A percentile compares a stretch with the other conserved stretches of the same genome.
Conservation (phyloP, 495 filamentous ascomycete species). For the Penicillium longicatenatum region DNA sequence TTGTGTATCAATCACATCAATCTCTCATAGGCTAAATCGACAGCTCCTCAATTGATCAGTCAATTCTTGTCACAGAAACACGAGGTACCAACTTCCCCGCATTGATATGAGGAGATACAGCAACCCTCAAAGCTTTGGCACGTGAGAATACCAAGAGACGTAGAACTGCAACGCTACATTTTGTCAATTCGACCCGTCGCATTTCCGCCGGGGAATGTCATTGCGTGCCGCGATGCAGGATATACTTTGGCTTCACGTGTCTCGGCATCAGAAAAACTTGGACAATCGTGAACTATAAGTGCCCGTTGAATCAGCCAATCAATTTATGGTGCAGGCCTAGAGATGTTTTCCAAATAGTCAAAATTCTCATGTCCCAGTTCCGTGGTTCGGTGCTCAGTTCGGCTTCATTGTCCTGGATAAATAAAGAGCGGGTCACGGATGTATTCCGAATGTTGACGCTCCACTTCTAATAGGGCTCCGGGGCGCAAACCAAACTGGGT, state of each 20-base stretch:
- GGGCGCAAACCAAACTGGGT: not conserved
- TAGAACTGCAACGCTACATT: not conserved
- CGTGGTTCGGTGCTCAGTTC: not conserved
- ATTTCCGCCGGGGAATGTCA: not conserved
- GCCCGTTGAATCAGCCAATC: too few species aligned
- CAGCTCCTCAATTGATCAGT: not conserved
- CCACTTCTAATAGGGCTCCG: not conserved
- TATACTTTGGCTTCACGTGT: constrained; percentile 1
- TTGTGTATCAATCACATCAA: not conserved
- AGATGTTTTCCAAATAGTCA: not conserved
- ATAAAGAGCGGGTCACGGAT: not conserved
- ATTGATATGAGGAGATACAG: not conserved
- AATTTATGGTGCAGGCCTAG: not conserved
- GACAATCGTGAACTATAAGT: not conserved
- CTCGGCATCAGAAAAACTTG: not conserved
- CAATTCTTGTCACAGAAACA: not conserved
- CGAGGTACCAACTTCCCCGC: not conserved
- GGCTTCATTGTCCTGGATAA: not conserved
- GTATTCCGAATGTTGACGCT: not conserved
- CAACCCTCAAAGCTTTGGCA: not conserved
- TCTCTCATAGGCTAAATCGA: not conserved
- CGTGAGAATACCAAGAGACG: not conserved
- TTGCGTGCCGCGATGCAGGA: not conserved
- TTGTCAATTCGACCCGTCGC: constrained; percentile 1
- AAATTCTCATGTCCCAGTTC: not conserved